Percentiles rank a stretch among this genome's conserved stretches.
Evolutionary conservation across 1,284 basidiomycete genomes (phyloP).

Genomic region (Phellopilus nigrolimitatus): DNA sequence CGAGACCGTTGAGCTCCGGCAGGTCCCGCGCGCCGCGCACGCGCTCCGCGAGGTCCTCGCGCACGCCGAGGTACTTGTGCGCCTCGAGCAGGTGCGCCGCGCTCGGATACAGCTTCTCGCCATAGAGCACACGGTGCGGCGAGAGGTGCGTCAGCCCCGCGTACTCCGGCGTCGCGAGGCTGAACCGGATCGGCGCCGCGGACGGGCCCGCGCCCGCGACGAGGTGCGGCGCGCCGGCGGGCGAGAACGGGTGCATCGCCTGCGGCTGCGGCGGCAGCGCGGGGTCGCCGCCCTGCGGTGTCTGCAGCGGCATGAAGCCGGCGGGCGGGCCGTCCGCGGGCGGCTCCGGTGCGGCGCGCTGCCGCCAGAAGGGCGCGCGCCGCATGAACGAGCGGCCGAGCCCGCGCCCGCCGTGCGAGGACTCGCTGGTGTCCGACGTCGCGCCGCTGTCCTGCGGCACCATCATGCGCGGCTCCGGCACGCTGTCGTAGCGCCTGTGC

Average conservation of each 20-base stretch:
- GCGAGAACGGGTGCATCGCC: conserved; percentile 5
- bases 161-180: conserved; percentile 29
- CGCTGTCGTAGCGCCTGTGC: conserved; percentile 13
- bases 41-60: conserved; percentile 45
- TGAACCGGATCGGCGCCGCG: conserved; percentile 29
- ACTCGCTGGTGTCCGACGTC: not conserved
- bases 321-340: conserved; percentile 5
- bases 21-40: conserved; percentile 44
- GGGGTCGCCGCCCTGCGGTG: not conserved
- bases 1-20: conserved; percentile 46
- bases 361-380: conserved; percentile 1
- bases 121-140: conserved; percentile 47
- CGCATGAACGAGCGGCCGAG: conserved; percentile 6
- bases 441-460: conserved; percentile 1
- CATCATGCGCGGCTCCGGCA: conserved; percentile 6
- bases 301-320: conserved; percentile 7
- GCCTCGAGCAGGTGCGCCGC: conserved; percentile 66
- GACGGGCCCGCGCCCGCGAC: not conserved
- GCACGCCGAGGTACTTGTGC: conserved; percentile 50
- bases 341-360: not conserved
- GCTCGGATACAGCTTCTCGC: conserved; percentile 50
- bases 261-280: not conserved
- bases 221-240: not conserved
- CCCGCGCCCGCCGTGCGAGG: not conserved
- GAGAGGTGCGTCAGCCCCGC: conserved; percentile 56